Evolutionary conservation across 23 red algal species (phyloP), one percentile per base, ranked within the genome.

Genomic region (Cyanidiococcus yangmingshanensis): DNA sequence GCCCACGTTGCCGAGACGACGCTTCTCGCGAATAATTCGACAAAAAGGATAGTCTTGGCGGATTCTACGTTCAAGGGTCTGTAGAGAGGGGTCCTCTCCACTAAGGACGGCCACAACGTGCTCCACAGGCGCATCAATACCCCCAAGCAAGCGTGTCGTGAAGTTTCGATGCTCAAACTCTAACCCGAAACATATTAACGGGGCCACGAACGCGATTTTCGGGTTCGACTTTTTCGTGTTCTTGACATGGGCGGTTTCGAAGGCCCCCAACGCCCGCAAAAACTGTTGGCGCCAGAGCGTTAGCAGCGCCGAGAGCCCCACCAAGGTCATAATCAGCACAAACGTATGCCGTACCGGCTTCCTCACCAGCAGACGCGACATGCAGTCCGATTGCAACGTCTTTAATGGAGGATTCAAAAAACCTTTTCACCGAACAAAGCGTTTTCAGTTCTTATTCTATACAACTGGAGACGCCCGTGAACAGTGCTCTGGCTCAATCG

Each of bases 71-170:
- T 25, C 63, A 7, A 25, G 63, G 3, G 15, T 30, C 63, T 27
- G 27, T 2, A 35, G 15, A 25, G 32, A 71, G n/a, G 32, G 21
- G 27, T 71, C 63, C 27, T 71, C 32, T 35, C 63, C 63, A 35
- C 12, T 29, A 30, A 71, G n/a, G 7, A 71, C 63, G n/a, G 32
- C 63, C 12, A 71, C 63, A 7, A 71, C 63, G 63, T 71, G 63
- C 63, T 25, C 27, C 63, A 71, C 63, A 25, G 63, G 63, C 21
- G 15, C n/a, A 12, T 35, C n/a, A 29, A 71, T 71, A 29, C 63
- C 32, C 7, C 16, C 21, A 3, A 71, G 27, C 12, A 71, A 29
- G 7, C 63, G 63, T 3, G 21, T 35, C 7, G 63, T 71, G 63
- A 32, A 71, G 63, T 30, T 30, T 12, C 27, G 21, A 29, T 25